Conservation (phyloP, 2,329 filamentous ascomycete genomes). For the Orbilia blumenaviensis region DNA sequence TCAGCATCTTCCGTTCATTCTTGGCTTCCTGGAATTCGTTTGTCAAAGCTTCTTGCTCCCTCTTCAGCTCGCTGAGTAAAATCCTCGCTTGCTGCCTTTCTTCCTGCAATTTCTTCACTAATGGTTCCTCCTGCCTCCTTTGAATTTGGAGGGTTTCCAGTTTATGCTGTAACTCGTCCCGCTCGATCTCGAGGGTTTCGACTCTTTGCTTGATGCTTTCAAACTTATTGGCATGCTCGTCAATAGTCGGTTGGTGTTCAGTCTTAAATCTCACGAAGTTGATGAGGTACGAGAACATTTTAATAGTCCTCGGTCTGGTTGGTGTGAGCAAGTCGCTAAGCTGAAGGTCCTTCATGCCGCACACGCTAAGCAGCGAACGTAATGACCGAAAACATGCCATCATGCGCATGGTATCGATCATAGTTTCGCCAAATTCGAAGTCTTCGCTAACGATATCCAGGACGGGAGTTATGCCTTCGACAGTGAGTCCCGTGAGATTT, state of each 20-base stretch:
- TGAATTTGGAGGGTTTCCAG: conserved; percentile 83
- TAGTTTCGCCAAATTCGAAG: conserved; percentile 83
- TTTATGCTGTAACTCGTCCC: conserved; percentile 83
- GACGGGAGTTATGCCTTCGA: conserved; percentile 90
- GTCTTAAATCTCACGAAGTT: conserved; percentile 94
- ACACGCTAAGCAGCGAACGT: conserved; percentile 81
- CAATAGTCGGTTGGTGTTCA: conserved; percentile 86
- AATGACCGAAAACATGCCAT: conserved; percentile 95
- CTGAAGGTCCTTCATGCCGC: conserved; percentile 90
- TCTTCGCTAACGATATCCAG: conserved; percentile 92
- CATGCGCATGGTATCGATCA: conserved; percentile 86
- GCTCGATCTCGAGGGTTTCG: conserved; percentile 83
- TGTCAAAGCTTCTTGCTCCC: conserved; percentile 76
- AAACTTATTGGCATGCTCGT: conserved; percentile 90
- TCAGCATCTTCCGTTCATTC: conserved; percentile 61
- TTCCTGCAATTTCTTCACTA: conserved; percentile 81
- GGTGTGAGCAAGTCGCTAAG: conserved; percentile 92
- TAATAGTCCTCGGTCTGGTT: conserved; percentile 86
- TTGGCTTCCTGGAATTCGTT: conserved; percentile 64
- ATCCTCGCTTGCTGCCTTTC: conserved; percentile 80
- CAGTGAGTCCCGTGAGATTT: conserved; percentile 89
- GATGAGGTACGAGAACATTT: conserved; percentile 97
- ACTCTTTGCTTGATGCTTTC: conserved; percentile 87
- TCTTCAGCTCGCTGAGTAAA: conserved; percentile 64
- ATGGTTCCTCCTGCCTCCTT: conserved; percentile 80